Evolutionary conservation across 2,329 filamentous ascomycete genomes (phyloP), one percentile per base, ranked within the genome.

Genomic region (Orbilia brochopaga): DNA sequence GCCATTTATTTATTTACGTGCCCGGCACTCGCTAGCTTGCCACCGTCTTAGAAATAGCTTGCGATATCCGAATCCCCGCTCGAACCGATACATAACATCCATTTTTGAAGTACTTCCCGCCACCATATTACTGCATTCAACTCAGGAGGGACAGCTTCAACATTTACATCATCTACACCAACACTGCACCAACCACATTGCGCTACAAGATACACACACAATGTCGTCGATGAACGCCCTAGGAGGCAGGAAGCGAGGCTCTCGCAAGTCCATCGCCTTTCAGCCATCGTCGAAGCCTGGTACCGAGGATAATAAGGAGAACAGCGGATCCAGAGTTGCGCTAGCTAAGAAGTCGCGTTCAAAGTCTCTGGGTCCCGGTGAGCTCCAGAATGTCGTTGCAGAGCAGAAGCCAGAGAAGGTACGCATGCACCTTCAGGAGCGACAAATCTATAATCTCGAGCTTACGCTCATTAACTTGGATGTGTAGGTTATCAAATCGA

Each of bases 341-440:
- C 78, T 57, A 80, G 81, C 42, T 84, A 83, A 69, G 81, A 93
- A 92, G 81, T 90, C 89, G 67, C 88, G 94, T 75, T 97, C 93
- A 81, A 97, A 97, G 83, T 97, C 93, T 81, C 88, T 99, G 75
- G 94, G 94, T 1, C 93, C 94, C 15, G 94, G 93, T 56, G 92
- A 92, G 24, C 81, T 96, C 51, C 92, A 95, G 82, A 88, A 89
- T 1, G 35, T 54, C 3, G 27, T 58, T n/a, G 17, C 52, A 7
- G 69, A 67, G 19, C 50, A 73, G 24, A 73, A 67, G 65, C 83
- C 54, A 32, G 67, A 72, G 23, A 72, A 65, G 51, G 67, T 72
- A 52, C 17, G 24, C 8, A n/a, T 21, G 2, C 27, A 8, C 37
- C 8, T 37, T 6, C 13, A 8, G 13, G 30, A 1, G 30, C 23